Evolutionary conservation across 2,329 filamentous ascomycete species (phyloP).

Genomic region (Xylariaceae sp.): DNA sequence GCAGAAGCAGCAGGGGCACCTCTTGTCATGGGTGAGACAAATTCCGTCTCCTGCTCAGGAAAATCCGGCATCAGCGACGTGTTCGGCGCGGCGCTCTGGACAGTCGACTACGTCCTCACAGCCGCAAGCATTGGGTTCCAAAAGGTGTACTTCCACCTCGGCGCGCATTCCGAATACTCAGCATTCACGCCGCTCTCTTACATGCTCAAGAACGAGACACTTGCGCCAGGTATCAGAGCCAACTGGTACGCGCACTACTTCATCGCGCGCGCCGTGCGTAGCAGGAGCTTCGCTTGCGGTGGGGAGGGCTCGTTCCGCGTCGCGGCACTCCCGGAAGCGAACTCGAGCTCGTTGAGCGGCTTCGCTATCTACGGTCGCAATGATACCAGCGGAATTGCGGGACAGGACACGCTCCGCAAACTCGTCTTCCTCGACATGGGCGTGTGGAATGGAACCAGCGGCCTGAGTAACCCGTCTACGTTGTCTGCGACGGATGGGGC

Average conservation of each 20-base stretch:
- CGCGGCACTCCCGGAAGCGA: conserved; percentile 32
- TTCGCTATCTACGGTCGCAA: conserved; percentile 29
- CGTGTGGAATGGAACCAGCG: conserved; percentile 35
- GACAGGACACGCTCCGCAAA: conserved; percentile 23
- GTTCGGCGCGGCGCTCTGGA: conserved; percentile 46
- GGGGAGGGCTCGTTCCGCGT: conserved; percentile 16
- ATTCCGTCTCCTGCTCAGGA: conserved; percentile 38
- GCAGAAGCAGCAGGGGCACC: conserved; percentile 33
- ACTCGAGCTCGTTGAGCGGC: conserved; percentile 33
- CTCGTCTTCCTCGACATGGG: conserved; percentile 36
- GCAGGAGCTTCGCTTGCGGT: conserved; percentile 4
- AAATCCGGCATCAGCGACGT: conserved; percentile 40
- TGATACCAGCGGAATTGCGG: not conserved
- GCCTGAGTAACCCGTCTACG: conserved; percentile 33
- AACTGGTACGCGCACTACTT: conserved; percentile 36
- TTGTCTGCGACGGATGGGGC: conserved; percentile 30
- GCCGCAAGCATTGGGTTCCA: conserved; percentile 33
- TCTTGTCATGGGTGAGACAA: conserved; percentile 45
- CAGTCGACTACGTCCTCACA: conserved; percentile 40
- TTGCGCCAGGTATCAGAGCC: conserved; percentile 30
- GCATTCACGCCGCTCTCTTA: conserved; percentile 31
- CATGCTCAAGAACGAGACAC: conserved; percentile 30
- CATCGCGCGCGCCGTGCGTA: conserved; percentile 22
- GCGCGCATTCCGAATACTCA: conserved; percentile 34
- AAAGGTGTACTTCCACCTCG: conserved; percentile 41